A percentile compares a stretch with the other conserved stretches of the same genome.
phyloP scores from a whole-genome alignment of 2,329 filamentous ascomycete species.

The Epichloe bromicola region DNA sequence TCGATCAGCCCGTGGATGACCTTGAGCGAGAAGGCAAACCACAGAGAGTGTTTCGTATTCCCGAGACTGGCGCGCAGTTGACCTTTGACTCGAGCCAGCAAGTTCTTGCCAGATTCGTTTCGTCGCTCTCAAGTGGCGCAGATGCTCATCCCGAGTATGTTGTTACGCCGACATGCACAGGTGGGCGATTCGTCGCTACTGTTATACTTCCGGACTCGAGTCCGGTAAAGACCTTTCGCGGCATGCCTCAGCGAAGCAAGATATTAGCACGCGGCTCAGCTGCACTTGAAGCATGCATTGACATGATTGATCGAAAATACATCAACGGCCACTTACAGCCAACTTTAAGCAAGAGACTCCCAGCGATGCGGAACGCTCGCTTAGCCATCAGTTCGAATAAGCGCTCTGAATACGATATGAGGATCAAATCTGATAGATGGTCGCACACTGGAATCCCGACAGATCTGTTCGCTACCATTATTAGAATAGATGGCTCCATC shows the following conservation, averaged over 20 bases:
- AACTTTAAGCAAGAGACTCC: constrained; percentile 55
- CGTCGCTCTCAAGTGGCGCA: constrained; percentile 36
- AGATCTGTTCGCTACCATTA: constrained; percentile 45
- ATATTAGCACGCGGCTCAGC: constrained; percentile 74
- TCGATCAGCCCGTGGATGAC: constrained; percentile 8
- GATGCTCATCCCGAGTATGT: constrained; percentile 44
- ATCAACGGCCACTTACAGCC: constrained; percentile 67
- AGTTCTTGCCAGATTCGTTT: constrained; percentile 60
- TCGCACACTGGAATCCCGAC: constrained; percentile 27
- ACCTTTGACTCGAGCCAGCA: constrained; percentile 63
- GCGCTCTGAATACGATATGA: constrained; percentile 61
- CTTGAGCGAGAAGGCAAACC: constrained; percentile 11
- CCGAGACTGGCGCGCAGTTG: constrained; percentile 59
- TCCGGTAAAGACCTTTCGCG: constrained; percentile 54
- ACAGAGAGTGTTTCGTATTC: constrained; percentile 45
- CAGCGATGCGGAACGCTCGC: constrained; percentile 74
- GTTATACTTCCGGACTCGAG: constrained; percentile 65
- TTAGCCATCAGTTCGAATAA: constrained; percentile 73
- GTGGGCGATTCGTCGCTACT: constrained; percentile 58
- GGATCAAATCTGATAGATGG: constrained; percentile 70
- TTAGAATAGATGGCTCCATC: constrained; percentile 44
- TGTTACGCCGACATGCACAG: constrained; percentile 31
- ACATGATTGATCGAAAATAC: constrained; percentile 51
- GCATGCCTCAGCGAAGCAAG: constrained; percentile 54
- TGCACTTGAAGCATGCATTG: constrained; percentile 69